Percentiles rank a stretch among this genome's conserved stretches.
Evolutionary conservation across 2,329 filamentous ascomycete species (phyloP).

Genomic region (Aspergillus sp.): DNA sequence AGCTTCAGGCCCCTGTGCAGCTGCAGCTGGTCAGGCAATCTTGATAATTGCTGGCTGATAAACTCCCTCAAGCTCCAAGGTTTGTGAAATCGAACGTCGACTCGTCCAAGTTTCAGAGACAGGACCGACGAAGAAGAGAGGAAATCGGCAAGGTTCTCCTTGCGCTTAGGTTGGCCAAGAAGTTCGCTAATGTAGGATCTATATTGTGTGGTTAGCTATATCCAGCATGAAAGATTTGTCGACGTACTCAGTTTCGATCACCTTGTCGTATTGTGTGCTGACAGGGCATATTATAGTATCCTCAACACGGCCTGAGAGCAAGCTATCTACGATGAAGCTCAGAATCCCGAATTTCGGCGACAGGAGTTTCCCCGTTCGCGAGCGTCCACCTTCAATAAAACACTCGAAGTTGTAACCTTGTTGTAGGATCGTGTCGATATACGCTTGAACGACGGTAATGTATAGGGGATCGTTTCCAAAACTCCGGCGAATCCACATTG

Average conservation of each 20-base stretch:
- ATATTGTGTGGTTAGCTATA: constrained; percentile 12
- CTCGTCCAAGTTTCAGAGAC: constrained; percentile 82
- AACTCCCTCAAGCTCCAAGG: constrained; percentile 89
- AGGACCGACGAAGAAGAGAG: constrained; percentile 85
- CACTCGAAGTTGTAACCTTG: constrained; percentile 95
- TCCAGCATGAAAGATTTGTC: background rate
- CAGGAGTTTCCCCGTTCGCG: constrained; percentile 87
- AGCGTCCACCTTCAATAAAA: constrained; percentile 94
- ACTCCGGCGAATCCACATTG: constrained; percentile 91
- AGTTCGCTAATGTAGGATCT: constrained; percentile 90
- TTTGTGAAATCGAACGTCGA: constrained; percentile 94
- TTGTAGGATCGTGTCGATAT: constrained; percentile 88
- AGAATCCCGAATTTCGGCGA: constrained; percentile 95
- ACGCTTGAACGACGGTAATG: constrained; percentile 87
- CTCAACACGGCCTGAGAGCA: constrained; percentile 81
- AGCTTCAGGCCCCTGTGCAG: constrained; percentile 39
- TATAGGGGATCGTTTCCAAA: constrained; percentile 94
- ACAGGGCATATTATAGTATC: constrained; percentile 95
- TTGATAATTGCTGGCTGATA: constrained; percentile 71
- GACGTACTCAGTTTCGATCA: constrained; percentile 81
- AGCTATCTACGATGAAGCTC: constrained; percentile 84
- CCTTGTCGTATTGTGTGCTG: constrained; percentile 97
- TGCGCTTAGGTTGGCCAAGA: constrained; percentile 89
- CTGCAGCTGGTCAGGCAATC: constrained; percentile 48
- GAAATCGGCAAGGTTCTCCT: constrained; percentile 89